Percentiles rank a stretch among this genome's conserved stretches.
phyloP scores from a whole-genome alignment of 2,329 filamentous ascomycete genomes.

The Ceratocystis variospora region DNA sequence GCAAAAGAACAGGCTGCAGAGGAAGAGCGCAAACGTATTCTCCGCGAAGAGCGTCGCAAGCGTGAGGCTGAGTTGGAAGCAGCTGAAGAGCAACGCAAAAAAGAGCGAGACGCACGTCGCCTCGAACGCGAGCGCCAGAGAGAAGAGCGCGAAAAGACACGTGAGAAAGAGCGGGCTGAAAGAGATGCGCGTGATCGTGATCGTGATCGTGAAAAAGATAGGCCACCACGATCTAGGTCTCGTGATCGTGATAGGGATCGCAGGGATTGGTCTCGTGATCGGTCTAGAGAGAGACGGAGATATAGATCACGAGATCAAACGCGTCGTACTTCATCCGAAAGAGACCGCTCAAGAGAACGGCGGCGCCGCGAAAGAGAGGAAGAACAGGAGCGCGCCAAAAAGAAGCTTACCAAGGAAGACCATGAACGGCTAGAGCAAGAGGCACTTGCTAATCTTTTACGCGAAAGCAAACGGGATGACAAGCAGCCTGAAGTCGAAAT shows the following conservation, averaged over 20 bases:
- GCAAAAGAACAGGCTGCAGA: conserved; percentile 46
- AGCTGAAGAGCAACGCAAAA: conserved; percentile 37
- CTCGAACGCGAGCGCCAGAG: conserved; percentile 39
- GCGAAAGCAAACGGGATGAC: conserved; percentile 41
- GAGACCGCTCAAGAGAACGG: conserved; percentile 23
- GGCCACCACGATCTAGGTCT: background rate
- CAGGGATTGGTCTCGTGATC: conserved; percentile 10
- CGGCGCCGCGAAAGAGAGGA: conserved; percentile 27
- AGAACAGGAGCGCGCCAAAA: conserved; percentile 34
- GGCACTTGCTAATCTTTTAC: conserved; percentile 43
- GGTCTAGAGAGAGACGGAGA: conserved; percentile 18
- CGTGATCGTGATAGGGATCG: conserved; percentile 11
- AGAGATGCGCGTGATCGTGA: conserved; percentile 26
- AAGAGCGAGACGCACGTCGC: conserved; percentile 38
- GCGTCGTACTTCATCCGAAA: conserved; percentile 16
- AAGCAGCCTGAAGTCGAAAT: conserved; percentile 43
- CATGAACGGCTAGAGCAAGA: conserved; percentile 44
- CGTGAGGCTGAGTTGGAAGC: conserved; percentile 37
- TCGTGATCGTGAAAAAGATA: conserved; percentile 23
- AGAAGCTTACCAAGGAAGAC: conserved; percentile 45
- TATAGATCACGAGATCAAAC: conserved; percentile 19
- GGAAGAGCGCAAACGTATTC: conserved; percentile 46
- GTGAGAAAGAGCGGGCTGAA: conserved; percentile 28
- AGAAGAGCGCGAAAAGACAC: conserved; percentile 39
- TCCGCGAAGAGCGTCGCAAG: conserved; percentile 41